Evolutionary conservation across 345 rosid species (phyloP).

Genomic region (Passiflora organensis): DNA sequence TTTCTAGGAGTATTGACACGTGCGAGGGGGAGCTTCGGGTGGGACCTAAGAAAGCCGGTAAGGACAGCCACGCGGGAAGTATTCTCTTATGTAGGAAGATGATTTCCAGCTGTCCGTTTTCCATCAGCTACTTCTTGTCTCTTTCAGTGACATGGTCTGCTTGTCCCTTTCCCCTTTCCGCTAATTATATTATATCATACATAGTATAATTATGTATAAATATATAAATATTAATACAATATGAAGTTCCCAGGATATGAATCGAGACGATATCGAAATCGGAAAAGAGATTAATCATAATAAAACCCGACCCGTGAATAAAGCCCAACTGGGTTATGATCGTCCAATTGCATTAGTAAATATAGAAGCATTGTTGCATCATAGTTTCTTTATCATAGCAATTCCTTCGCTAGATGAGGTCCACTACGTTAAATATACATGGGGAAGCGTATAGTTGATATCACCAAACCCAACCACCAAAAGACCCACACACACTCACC

Average conservation of each 20-base stretch:
- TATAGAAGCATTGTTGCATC: too few species aligned
- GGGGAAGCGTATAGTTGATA: slow-evolving; percentile 7
- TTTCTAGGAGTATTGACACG: slow-evolving; percentile 4
- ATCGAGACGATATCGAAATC: too few species aligned
- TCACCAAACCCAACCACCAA: slow-evolving; percentile 32
- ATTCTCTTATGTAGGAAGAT: neutral
- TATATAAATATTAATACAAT: too few species aligned
- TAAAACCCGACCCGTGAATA: too few species aligned
- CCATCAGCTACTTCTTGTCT: neutral
- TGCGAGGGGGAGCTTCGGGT: neutral
- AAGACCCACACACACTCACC: neutral
- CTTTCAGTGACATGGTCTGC: neutral
- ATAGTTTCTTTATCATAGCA: too few species aligned
- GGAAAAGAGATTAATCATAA: too few species aligned
- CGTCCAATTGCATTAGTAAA: too few species aligned
- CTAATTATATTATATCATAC: too few species aligned
- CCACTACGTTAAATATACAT: neutral
- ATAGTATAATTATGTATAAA: too few species aligned
- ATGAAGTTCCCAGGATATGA: too few species aligned
- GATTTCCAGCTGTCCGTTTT: slow-evolving; percentile 4
- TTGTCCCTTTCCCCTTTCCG: neutral
- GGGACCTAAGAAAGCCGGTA: neutral
- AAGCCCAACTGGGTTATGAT: too few species aligned
- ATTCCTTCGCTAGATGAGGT: neutral
- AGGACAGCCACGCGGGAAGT: neutral